phyloP scores from a whole-genome alignment of 495 filamentous ascomycete genomes.

The Neurospora hispaniola region DNA sequence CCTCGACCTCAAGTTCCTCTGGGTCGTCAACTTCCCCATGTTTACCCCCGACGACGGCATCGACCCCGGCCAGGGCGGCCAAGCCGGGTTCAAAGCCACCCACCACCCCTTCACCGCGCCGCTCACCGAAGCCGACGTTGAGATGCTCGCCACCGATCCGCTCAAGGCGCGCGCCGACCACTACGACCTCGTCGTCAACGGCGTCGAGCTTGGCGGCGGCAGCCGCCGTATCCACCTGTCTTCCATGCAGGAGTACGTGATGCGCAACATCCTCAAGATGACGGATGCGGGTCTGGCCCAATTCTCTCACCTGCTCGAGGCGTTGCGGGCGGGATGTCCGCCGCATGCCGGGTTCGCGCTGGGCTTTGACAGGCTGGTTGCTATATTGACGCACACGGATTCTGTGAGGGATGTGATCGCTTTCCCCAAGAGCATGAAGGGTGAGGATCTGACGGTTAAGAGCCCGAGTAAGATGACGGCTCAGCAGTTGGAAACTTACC shows the following conservation, averaged over 20 bases:
- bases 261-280: conserved; percentile 70
- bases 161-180: conserved; percentile 65
- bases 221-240: conserved; percentile 87
- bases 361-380: conserved; percentile 83
- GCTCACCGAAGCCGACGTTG: conserved; percentile 57
- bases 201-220: conserved; percentile 87
- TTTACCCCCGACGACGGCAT: conserved; percentile 61
- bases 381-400: conserved; percentile 64
- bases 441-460: conserved; percentile 71
- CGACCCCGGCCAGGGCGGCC: conserved; percentile 75
- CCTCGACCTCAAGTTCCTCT: conserved; percentile 55
- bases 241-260: conserved; percentile 71
- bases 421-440: conserved; percentile 85
- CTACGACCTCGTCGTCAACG: conserved; percentile 94
- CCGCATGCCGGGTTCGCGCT: conserved; percentile 91
- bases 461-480: conserved; percentile 56
- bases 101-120: conserved; percentile 97
- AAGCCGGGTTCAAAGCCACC: conserved; percentile 71
- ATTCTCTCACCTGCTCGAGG: conserved; percentile 76
- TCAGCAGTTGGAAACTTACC: conserved; percentile 60
- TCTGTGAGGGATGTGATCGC: conserved; percentile 87
- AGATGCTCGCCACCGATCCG: conserved; percentile 62
- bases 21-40: conserved; percentile 85
- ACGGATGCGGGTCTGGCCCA: conserved; percentile 51
- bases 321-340: conserved; percentile 81